Evolutionary conservation across 441 rosid genomes (phyloP).

Genomic region (Gossypium aridum): DNA sequence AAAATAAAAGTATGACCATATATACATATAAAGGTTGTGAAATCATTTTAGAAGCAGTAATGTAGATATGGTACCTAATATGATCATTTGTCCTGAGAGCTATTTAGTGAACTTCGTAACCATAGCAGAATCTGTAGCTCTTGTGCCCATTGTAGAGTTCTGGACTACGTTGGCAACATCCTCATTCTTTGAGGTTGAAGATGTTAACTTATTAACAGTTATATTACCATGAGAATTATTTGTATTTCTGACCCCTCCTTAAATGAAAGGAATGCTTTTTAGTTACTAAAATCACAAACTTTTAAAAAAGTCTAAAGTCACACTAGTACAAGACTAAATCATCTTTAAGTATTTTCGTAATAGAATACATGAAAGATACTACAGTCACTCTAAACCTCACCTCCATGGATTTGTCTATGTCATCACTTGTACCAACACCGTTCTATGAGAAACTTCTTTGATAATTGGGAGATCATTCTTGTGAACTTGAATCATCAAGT

Average conservation of each 20-base stretch:
- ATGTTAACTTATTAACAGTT: conserved; percentile 36
- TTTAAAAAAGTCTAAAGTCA: not conserved
- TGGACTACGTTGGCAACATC: conserved; percentile 33
- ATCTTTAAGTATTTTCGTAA: not conserved
- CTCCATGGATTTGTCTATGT: conserved; percentile 39
- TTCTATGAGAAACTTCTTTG: conserved; percentile 69
- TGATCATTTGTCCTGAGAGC: conserved; percentile 64
- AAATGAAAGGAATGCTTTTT: conserved; percentile 15
- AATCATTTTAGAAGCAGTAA: not conserved
- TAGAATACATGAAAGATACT: not conserved
- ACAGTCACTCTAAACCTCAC: conserved; percentile 21
- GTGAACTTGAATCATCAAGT: conserved; percentile 36
- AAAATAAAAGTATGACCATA: not conserved
- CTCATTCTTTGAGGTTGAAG: conserved; percentile 39
- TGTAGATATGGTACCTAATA: conserved; percentile 49
- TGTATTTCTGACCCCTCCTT: conserved; percentile 46
- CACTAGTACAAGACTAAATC: not conserved
- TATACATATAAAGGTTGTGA: not conserved
- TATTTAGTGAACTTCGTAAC: conserved; percentile 73
- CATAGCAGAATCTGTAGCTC: conserved; percentile 88
- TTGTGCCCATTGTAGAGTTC: conserved; percentile 51
- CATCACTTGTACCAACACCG: conserved; percentile 64
- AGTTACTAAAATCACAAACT: not conserved
- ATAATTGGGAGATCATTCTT: conserved; percentile 49
- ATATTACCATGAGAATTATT: conserved; percentile 34